Percentiles rank a stretch among this genome's conserved stretches.
Evolutionary conservation across 345 rosid species (phyloP).

Genomic region (Carallia brachiata): DNA sequence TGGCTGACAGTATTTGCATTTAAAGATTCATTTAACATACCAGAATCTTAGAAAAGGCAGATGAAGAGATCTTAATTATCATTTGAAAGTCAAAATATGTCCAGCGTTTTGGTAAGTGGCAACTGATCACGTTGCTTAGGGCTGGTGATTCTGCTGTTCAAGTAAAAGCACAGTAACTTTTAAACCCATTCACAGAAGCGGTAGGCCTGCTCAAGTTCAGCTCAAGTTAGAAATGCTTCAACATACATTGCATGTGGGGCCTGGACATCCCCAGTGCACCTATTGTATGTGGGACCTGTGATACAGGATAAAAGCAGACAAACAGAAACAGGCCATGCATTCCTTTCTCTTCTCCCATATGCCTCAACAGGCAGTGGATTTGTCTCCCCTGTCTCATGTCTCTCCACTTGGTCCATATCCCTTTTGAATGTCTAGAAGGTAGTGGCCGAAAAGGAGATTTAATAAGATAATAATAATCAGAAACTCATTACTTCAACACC

Average conservation of each 20-base stretch:
- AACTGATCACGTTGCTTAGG: background rate
- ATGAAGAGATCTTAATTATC: background rate
- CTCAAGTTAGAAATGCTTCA: background rate
- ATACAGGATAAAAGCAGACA: constrained; percentile 32
- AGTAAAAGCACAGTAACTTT: background rate
- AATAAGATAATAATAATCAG: constrained; percentile 9
- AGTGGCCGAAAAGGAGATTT: constrained; percentile 13
- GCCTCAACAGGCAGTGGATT: constrained; percentile 25
- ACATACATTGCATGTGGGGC: constrained; percentile 24
- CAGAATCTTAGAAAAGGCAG: no score
- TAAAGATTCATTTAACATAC: no score
- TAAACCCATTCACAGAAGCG: background rate
- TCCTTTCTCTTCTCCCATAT: constrained; percentile 17
- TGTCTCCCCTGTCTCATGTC: constrained; percentile 13
- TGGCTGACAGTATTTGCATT: no score
- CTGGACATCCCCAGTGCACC: background rate
- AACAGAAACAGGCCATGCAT: constrained; percentile 32
- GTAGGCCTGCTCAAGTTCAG: background rate
- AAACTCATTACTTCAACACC: constrained; percentile 3
- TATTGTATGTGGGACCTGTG: constrained; percentile 26
- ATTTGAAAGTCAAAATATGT: no score
- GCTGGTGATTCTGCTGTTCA: background rate
- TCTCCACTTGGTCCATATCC: constrained; percentile 5
- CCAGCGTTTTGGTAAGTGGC: no score
- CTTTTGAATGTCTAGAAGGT: background rate